Evolutionary conservation across 257 asterid species (phyloP).

Genomic region (Forsythia viridissima): DNA sequence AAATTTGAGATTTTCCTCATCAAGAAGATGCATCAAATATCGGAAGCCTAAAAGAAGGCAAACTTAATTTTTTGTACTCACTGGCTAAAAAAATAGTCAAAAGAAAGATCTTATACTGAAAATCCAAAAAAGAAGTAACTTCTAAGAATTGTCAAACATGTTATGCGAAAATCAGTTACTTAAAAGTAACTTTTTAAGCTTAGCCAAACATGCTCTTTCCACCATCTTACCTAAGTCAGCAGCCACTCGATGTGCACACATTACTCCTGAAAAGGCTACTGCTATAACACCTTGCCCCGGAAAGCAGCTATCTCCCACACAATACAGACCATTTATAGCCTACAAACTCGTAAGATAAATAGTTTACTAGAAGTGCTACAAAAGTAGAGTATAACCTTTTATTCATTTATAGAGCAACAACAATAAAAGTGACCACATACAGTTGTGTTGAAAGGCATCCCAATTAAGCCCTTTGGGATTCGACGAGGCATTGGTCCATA

Average conservation of each 20-base stretch:
- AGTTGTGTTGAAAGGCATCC: constrained; percentile 98
- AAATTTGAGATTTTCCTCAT: not conserved
- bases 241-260: constrained; percentile 98
- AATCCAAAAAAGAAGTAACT: not conserved
- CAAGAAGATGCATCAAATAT: not conserved
- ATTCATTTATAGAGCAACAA: not conserved
- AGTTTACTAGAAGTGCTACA: constrained; percentile 12
- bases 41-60: not conserved
- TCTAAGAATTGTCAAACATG: not conserved
- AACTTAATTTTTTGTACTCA: not conserved
- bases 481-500: constrained; percentile 94
- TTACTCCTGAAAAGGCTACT: constrained; percentile 96
- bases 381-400: constrained; percentile 12
- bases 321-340: constrained; percentile 88
- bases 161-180: not conserved
- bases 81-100: not conserved
- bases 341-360: constrained; percentile 38
- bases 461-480: constrained; percentile 84
- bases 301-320: constrained; percentile 99
- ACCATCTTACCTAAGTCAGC: constrained; percentile 79
- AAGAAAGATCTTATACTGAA: not conserved
- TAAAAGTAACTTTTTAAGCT: not conserved
- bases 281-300: constrained; percentile 99
- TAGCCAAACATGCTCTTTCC: not conserved
- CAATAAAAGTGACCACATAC: constrained; percentile 38